Evolutionary conservation across 75 land plant genomes (phyloP), one percentile per base, ranked within the genome.

Genomic region (Pinus taeda): DNA sequence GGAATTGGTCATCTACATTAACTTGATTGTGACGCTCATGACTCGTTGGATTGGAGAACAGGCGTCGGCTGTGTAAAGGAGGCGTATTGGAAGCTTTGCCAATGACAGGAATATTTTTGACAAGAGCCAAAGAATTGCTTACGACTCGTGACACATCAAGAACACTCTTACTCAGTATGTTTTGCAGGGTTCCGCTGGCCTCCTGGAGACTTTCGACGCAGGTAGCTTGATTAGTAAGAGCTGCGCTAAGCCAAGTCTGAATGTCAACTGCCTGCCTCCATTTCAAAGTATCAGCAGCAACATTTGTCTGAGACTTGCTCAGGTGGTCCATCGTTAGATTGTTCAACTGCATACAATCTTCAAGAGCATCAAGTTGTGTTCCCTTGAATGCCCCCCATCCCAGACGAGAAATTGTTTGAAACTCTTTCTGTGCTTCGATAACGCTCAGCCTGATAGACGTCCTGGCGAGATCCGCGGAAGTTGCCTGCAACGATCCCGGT

Each of bases 211-310:
- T 89, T 21, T 92, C 87, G 60, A 87, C 78, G 74, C 90, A 92
- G 3, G 93, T 90, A 71, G 63, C 74, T 73, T 88, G 87, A 78
- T 88, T 81, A 18, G 93, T 88, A 69, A 92, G 78, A n/a, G 90
- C 84, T n/a, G 83, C 85, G 74, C 90, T 74, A 24, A 83, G 57
- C 30, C 88, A 18, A 7, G 88, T 26, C 22, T 29, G 20, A 79
- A 59, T 24, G 39, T 3, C 79, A 11, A 76, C 26, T 13, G 61
- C 9, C 72, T 18, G 8, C 37, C 57, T 63, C 65, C 67, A 64
- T 4, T 8, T 5, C 57, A 66, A 61, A 30, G 49, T 17, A 55
- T 49, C 59, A 17, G 60, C 26, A 3, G 56, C 15, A 61, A 86
- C 79, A 42, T 86, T 88, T 29, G 59, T 2, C 57, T 75, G 18